Conservation (phyloP, 2,329 filamentous ascomycete genomes). For the Aureobasidium lini region DNA sequence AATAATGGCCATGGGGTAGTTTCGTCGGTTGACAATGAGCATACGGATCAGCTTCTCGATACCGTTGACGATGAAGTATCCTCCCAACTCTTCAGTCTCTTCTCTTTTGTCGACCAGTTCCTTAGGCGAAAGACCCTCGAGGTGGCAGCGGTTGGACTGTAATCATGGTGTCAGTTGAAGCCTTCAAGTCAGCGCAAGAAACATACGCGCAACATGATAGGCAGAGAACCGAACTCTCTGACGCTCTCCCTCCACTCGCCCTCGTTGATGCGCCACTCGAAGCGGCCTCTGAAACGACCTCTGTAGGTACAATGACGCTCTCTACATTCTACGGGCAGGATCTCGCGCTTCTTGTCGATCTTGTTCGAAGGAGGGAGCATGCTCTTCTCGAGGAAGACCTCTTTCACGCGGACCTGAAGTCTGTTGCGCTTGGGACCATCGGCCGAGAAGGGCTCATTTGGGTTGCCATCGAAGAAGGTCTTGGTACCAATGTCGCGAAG, state of each 20-base stretch:
- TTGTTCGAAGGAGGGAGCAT: constrained; percentile 76
- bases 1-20: constrained; percentile 91
- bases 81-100: constrained; percentile 90
- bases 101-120: constrained; percentile 81
- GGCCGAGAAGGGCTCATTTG: constrained; percentile 22
- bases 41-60: constrained; percentile 95
- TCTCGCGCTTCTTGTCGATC: constrained; percentile 72
- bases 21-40: constrained; percentile 80
- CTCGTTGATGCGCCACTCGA: constrained; percentile 83
- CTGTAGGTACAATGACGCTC: constrained; percentile 89
- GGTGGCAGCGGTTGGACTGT: constrained; percentile 81
- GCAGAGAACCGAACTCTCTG: constrained; percentile 79
- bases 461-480: constrained; percentile 73
- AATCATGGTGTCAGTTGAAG: constrained; percentile 18
- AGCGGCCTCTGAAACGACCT: constrained; percentile 71
- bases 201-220: constrained; percentile 83
- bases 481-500: constrained; percentile 86
- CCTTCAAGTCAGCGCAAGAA: background rate
- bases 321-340: constrained; percentile 86
- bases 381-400: constrained; percentile 76
- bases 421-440: constrained; percentile 46
- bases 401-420: constrained; percentile 69
- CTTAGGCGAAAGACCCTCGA: constrained; percentile 76
- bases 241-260: constrained; percentile 75
- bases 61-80: constrained; percentile 96